Evolutionary conservation across 352 stramenopile species (phyloP), one percentile per base, ranked within the genome.

Genomic region (Phytophthora macrochlamydospora): DNA sequence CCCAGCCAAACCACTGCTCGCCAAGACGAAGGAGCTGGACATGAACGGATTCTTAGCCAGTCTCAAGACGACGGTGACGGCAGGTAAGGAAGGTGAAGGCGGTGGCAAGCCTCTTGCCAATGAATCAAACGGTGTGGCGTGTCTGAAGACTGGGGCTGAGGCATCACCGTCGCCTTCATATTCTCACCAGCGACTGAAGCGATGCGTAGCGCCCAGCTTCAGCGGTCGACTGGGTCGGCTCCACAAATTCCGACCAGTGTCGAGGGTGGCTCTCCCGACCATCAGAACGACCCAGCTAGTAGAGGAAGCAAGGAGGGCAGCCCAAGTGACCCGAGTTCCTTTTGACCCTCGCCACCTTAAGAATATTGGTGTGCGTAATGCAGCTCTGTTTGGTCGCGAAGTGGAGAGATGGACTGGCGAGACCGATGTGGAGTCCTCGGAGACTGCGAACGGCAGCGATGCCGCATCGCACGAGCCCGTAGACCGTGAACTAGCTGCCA

Each of bases 31-130:
- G 42, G 79, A 89, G 4, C 53, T 90, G 51, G 78, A 83, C 51
- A 92, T 90, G 84, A 86, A 87, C 38, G 74, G 71, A 6, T 91
- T 91, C 52, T 67, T 92, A 29, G 57, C 68, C n/a, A 91, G 84
- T 59, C 69, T 92, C 0, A 78, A 82, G 51, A 92, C 78, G 14
- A 69, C 61, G 13, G 67, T 79, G 24, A 56, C 55, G 9, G 38
- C 55, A 11, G 38, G 32, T 6, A 9, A 14, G 1, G 37, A 46
- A 4, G 38, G 62, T 37, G 18, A n/a, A 4, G 7, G 43, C 45
- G 56, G 24, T n/a, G 56, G 68, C 5, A 60, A 71, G 13, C 14
- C 68, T 14, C 35, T 70, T n/a, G 44, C 51, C 45, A 24, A 24
- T 24, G 18, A 24, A 24, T 24, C 18, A 24, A 24, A 24, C 18